Conservation (phyloP, 768 basidiomycete genomes). For the Tricholoma sp. region DNA sequence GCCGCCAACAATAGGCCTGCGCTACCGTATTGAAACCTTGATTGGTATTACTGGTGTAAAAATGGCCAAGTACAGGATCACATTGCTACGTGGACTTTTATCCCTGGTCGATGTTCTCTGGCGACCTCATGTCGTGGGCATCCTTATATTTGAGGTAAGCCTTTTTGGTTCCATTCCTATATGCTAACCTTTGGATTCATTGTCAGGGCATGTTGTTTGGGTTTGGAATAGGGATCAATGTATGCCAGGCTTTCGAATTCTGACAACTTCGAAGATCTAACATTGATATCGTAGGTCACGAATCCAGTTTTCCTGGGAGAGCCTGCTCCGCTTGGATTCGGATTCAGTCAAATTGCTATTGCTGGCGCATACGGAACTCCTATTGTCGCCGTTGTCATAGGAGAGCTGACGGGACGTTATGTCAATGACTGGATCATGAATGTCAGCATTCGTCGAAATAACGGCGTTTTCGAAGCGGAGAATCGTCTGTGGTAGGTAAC, state of each 20-base stretch:
- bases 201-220: constrained; percentile 52
- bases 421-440: constrained; percentile 50
- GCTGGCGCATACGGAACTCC: constrained; percentile 53
- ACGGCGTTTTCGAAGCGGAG: constrained; percentile 58
- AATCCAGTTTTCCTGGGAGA: constrained; percentile 60
- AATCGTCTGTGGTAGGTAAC: constrained; percentile 49
- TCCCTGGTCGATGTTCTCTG: constrained; percentile 50
- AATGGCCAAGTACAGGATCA: constrained; percentile 51
- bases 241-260: constrained; percentile 14
- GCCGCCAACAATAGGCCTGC: constrained; percentile 34
- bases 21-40: constrained; percentile 52
- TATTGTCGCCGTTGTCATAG: constrained; percentile 50
- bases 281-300: constrained; percentile 41
- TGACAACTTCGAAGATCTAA: neutral
- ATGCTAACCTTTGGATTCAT: neutral
- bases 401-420: constrained; percentile 49
- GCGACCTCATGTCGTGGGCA: constrained; percentile 54
- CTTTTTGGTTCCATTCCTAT: neutral
- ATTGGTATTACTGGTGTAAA: constrained; percentile 58
- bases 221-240: constrained; percentile 60
- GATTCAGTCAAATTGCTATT: constrained; percentile 43
- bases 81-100: constrained; percentile 42
- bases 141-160: constrained; percentile 48
- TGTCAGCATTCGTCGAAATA: constrained; percentile 38
- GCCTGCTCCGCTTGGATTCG: constrained; percentile 51